Base-by-base conservation (phyloP, 2,329 filamentous ascomycete species). In the Epichloe elymi region DNA sequence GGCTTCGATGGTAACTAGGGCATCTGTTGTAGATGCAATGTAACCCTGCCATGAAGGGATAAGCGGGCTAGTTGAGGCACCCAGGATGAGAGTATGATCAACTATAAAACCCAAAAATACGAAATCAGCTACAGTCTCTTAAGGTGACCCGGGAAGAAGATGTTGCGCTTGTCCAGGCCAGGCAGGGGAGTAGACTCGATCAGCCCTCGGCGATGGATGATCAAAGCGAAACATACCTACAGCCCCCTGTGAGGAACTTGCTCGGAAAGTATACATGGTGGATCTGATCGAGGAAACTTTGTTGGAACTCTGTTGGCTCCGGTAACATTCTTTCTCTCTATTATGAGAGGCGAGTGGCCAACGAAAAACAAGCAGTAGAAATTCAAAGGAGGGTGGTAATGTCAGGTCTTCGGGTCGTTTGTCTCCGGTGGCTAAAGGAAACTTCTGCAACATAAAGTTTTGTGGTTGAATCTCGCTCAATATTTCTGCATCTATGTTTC, bases 1-100 rank as follows among this genome's bases (percentile, higher is more conserved):
- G n/a, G 83, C 85, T 65, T 94, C 86, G 61, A 94, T 86, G 19
- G 94, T 73, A 12, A 88, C 74, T 58, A 93, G 71, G 36, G 86
- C 88, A 68, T 94, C 87, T 49, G 80, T 74, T 0, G 83, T 86
- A 11, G 75, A 80, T 19, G 71, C 69, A 50, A 88, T 75, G 60
- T 80, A 80, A 17, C 84, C 84, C n/a, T 68, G 68, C 65, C 76
- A 86, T 35, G 83, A 86, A 36, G 83, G 80, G 57, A 74, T 70
- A 60, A 86, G 67, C 14, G 65, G 61, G 43, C 57, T 51, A 38
- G 54, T 46, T 39, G 56, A 55, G 48, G 45, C 42, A 38, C 35
- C 41, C 23, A 37, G 14, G 7, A 51, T 46, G 35, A 51, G 23
- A 7, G 36, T 36, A 12, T 51, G 37, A 20, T 50, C 48, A 14